Evolutionary conservation across 129 eudicot species (phyloP), one percentile per base, ranked within the genome.

Genomic region (Centella asiatica): DNA sequence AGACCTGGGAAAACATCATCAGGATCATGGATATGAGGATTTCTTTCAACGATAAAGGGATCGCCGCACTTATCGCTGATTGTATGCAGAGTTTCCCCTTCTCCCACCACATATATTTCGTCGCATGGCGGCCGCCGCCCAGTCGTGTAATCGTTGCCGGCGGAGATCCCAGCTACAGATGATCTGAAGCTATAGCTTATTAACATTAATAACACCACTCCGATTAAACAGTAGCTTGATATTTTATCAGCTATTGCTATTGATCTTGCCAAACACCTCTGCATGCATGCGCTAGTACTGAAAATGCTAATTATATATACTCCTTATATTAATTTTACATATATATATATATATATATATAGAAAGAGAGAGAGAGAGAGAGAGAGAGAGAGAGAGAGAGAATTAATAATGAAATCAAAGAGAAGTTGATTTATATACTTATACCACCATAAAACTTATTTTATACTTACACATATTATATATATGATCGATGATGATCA

Each of bases 11-110:
- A 85, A 28, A 82, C 85, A 69, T 85, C 85, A 68, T 85, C 94
- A 3, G 79, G 83, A 27, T 85, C 88, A 46, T 85, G 85, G 42
- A 85, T 85, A 67, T 85, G 95, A 0, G 95, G 88, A 34, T 81
- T 85, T 29, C 73, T 69, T 63, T 81, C 94, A 6, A 85, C 85
- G 0, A 85, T 81, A 62, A 58, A 85, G 12, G 83, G 85, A 50
- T 85, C 94, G 9, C 78, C 71, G 45, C 94, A 85, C 75, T 79
- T 78, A 26, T 81, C 88, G 27, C 83, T 76, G 18, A 85, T 85
- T 39, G 81, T 81, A 27, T 85, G 81, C 17, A 85, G 84, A 0
- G 94, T 85, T 44, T 82, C 84, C 15, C 88, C 88, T n/a, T 82
- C 79, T 54, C 74, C 62, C 2, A 82, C 88, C 17, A 78, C 75